Percentiles rank a stretch among this genome's conserved stretches.
These are phyloP conservation scores for Acanthochlamys bracteata DNA, from an alignment of 106 monocot genomes.

Conservation along the genomic window DNA sequence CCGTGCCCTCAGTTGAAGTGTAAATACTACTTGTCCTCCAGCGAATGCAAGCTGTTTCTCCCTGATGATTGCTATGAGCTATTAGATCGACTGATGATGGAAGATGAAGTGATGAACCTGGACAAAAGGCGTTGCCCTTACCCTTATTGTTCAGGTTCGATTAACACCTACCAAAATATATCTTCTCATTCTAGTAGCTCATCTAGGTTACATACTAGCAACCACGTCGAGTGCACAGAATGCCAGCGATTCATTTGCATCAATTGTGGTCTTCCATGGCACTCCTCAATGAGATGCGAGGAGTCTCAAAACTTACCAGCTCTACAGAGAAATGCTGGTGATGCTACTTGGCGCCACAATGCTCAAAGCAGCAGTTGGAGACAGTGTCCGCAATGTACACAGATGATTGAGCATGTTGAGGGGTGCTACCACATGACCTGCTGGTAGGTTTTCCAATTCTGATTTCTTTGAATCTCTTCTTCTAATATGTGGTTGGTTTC, in stretches of 20 bases:
- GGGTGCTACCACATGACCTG: conserved; percentile 74
- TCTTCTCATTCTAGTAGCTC: conserved; percentile 29
- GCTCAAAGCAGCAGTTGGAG: conserved; percentile 52
- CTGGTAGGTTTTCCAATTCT: conserved; percentile 35
- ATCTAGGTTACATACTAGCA: conserved; percentile 27
- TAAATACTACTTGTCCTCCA: conserved; percentile 22
- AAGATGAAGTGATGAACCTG: conserved; percentile 15
- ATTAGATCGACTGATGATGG: conserved; percentile 19
- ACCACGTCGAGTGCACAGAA: conserved; percentile 53
- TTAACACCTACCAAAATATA: conserved; percentile 12
- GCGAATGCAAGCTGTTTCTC: conserved; percentile 37
- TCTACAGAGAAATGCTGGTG: conserved; percentile 39
- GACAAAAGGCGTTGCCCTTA: conserved; percentile 55
- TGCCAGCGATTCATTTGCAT: conserved; percentile 59
- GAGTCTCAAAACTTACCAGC: conserved; percentile 52
- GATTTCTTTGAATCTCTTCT: background rate
- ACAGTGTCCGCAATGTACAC: conserved; percentile 53
- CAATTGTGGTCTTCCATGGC: conserved; percentile 65
- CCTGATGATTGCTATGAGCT: conserved; percentile 22
- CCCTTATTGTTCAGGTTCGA: conserved; percentile 40
- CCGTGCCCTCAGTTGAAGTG: conserved; percentile 34
- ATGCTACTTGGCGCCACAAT: conserved; percentile 27
- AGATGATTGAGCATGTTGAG: conserved; percentile 57
- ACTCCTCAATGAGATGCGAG: conserved; percentile 58
- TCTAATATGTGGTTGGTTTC: background rate